Conservation (phyloP, 768 basidiomycete species). For the Stropharia rugosoannulata region DNA sequence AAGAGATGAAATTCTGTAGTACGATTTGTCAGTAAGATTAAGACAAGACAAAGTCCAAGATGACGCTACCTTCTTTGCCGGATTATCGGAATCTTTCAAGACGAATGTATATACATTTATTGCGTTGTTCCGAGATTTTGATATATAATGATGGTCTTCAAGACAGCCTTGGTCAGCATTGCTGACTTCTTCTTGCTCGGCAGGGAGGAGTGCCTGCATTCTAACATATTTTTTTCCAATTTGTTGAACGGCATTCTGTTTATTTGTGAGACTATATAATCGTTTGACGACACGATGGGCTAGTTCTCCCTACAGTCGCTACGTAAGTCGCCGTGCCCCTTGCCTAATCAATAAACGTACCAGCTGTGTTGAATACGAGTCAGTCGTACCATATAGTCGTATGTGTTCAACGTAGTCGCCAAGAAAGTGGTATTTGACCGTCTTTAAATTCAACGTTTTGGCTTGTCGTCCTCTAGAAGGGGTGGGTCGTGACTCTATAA, state of each 20-base stretch:
- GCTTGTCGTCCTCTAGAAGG: too few species aligned
- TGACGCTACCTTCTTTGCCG: constrained; percentile 17
- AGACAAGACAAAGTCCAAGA: too few species aligned
- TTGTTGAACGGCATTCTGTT: constrained; percentile 25
- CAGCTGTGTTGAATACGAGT: constrained; percentile 38
- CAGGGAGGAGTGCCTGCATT: neutral
- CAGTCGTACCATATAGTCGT: too few species aligned
- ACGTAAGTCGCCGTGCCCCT: neutral
- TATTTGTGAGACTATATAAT: constrained; percentile 36
- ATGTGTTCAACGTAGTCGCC: constrained; percentile 35
- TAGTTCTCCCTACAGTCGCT: constrained; percentile 35
- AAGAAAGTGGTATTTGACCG: constrained; percentile 39
- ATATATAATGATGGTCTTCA: constrained; percentile 16
- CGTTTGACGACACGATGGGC: constrained; percentile 39
- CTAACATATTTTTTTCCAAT: constrained; percentile 22
- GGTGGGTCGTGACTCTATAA: too few species aligned
- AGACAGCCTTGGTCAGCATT: neutral
- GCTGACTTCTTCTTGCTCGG: neutral
- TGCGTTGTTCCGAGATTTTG: constrained; percentile 14
- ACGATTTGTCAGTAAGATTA: neutral
- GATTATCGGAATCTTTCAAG: constrained; percentile 3
- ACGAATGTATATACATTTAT: constrained; percentile 19
- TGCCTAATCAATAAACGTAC: constrained; percentile 16
- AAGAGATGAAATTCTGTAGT: constrained; percentile 21
- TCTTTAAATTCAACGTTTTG: constrained; percentile 27